A percentile compares a stretch with the other conserved stretches of the same genome.
Conservation (phyloP, 495 filamentous ascomycete species). For the Aspergillus asperescens region DNA sequence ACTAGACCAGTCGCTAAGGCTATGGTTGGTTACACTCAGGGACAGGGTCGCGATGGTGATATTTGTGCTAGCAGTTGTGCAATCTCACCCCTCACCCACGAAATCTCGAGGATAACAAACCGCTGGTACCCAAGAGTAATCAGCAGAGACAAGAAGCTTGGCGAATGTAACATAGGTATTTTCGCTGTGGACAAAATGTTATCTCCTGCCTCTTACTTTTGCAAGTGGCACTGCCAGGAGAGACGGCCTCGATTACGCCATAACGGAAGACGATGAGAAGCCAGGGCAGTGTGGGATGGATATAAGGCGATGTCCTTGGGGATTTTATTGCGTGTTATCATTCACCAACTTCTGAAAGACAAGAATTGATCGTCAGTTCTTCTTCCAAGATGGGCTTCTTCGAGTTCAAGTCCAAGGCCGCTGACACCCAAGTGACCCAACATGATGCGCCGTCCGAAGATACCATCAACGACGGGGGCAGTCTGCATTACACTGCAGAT, state of each 20-base stretch:
- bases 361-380: not conserved
- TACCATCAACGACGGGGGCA: slow-evolving; percentile 30
- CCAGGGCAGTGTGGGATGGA: not conserved
- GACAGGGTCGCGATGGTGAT: not conserved
- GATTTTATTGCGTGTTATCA: not conserved
- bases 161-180: slow-evolving; percentile 1
- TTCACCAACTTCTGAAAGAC: not conserved
- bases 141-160: slow-evolving; percentile 4
- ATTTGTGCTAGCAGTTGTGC: slow-evolving; percentile 1
- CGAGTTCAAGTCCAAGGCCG: not conserved
- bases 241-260: slow-evolving; percentile 8
- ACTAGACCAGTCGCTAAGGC: not conserved
- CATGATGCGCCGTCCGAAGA: slow-evolving; percentile 7
- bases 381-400: not conserved
- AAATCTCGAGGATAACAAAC: not conserved
- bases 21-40: not conserved
- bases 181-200: not conserved
- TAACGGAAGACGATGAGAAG: slow-evolving; percentile 8
- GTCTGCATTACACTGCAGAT: slow-evolving; percentile 46
- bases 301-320: not conserved
- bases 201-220: not conserved
- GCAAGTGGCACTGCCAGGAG: slow-evolving; percentile 1
- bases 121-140: not conserved
- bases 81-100: slow-evolving; percentile 1
- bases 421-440: not conserved